Percentiles rank a stretch among this genome's conserved stretches.
Evolutionary conservation across 225 moss, liverwort and hornwort genomes (phyloP).

Genomic region (Sphagnum tenellum): DNA sequence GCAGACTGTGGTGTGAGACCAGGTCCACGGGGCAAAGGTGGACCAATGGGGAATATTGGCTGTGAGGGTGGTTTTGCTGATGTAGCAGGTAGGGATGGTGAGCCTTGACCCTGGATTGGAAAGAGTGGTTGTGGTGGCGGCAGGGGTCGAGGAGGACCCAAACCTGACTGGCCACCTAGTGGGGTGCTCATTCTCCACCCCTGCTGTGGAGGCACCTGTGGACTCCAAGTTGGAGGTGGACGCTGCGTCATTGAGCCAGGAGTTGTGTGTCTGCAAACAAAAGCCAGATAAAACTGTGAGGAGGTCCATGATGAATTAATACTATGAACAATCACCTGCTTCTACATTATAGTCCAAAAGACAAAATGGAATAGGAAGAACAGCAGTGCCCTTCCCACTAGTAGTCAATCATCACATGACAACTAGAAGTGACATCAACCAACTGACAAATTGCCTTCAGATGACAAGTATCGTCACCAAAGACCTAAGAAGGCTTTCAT

Average conservation of each 20-base stretch:
- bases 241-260: conserved; percentile 12
- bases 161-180: conserved; percentile 8
- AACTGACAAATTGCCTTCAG: no score
- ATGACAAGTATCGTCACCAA: no score
- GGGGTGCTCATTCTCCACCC: conserved; percentile 21
- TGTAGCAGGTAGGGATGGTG: conserved; percentile 27
- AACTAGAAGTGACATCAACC: no score
- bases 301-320: no score
- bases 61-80: conserved; percentile 58
- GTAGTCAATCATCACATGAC: no score
- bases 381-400: no score
- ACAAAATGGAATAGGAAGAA: no score
- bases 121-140: conserved; percentile 77
- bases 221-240: conserved; percentile 17
- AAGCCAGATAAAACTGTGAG: background rate
- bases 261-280: conserved; percentile 25
- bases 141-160: conserved; percentile 45
- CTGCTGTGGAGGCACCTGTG: conserved; percentile 13
- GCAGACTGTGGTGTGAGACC: conserved; percentile 19
- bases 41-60: conserved; percentile 79
- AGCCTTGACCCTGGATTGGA: conserved; percentile 60
- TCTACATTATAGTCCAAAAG: no score
- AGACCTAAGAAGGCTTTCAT: no score
- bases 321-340: no score
- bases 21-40: conserved; percentile 50